Evolutionary conservation across 306 rosid species (phyloP).

Genomic region (Psophocarpus tetragonolobus): DNA sequence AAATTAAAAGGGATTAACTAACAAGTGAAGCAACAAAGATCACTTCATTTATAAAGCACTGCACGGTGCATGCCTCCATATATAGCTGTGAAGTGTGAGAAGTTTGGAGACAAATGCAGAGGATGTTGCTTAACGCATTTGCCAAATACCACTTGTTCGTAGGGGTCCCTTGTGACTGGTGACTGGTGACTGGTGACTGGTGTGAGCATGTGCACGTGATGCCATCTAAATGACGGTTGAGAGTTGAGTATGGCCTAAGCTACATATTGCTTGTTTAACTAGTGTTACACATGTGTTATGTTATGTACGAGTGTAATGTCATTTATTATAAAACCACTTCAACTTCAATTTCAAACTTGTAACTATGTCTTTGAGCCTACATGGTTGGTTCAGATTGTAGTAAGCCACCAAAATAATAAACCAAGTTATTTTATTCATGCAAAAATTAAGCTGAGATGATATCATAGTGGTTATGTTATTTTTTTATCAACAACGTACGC

Average conservation of each 20-base stretch:
- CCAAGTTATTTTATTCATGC: neutral
- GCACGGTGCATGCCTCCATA: constrained; percentile 29
- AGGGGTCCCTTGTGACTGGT: constrained; percentile 49
- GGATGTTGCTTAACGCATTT: constrained; percentile 61
- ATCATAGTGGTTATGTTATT: neutral
- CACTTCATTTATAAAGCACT: constrained; percentile 43
- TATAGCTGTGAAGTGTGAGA: constrained; percentile 1
- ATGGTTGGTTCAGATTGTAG: neutral
- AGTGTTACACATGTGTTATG: constrained; percentile 24
- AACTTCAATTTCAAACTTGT: constrained; percentile 1
- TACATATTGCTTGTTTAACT: constrained; percentile 36
- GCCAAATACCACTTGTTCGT: constrained; percentile 44
- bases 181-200: constrained; percentile 44
- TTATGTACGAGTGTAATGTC: constrained; percentile 14
- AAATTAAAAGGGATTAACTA: constrained; percentile 18
- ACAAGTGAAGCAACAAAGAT: constrained; percentile 41
- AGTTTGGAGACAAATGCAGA: constrained; percentile 38
- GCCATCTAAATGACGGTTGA: constrained; percentile 34
- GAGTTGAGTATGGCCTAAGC: constrained; percentile 46
- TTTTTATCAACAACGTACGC: neutral
- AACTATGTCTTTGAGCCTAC: neutral
- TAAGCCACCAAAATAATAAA: neutral
- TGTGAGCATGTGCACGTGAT: constrained; percentile 44
- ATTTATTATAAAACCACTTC: neutral
- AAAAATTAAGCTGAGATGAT: neutral